Conservation (phyloP, 225 moss, liverwort and hornwort genomes). For the Straminergon stramineum region DNA sequence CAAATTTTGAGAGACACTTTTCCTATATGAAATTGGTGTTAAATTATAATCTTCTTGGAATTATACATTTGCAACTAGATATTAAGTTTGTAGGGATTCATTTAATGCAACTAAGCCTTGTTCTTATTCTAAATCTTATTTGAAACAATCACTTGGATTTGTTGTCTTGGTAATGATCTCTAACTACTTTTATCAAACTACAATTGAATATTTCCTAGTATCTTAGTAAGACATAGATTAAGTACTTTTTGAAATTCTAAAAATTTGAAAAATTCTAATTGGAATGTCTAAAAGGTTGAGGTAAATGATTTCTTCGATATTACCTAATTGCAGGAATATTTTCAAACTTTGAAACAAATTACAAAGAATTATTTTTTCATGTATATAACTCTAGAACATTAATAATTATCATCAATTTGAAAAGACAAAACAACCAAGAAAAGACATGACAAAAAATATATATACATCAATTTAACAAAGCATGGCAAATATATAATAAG, state of each 20-base stretch:
- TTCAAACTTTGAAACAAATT: not conserved
- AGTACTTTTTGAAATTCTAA: not conserved
- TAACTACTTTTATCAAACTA: not conserved
- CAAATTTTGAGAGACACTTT: not conserved
- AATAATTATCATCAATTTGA: not conserved
- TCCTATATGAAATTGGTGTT: not conserved
- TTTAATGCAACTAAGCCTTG: not conserved
- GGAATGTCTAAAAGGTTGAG: not conserved
- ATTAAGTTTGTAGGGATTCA: too few species aligned
- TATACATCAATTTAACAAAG: fast-evolving
- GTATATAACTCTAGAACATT: fast-evolving
- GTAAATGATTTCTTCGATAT: not conserved
- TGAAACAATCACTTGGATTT: not conserved
- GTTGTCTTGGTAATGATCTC: not conserved
- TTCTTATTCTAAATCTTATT: not conserved
- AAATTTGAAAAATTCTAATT: not conserved
- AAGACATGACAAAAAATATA: not conserved
- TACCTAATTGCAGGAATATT: not conserved
- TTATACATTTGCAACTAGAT: not conserved
- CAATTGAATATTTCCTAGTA: not conserved
- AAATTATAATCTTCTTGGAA: fast-evolving
- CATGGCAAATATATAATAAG: not conserved
- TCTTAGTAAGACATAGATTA: not conserved
- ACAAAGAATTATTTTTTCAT: not conserved
- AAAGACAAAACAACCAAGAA: not conserved